Percentiles rank a stretch among this genome's conserved stretches.
Evolutionary conservation across 2,329 filamentous ascomycete genomes (phyloP).

Genomic region (Madurella fahalii): DNA sequence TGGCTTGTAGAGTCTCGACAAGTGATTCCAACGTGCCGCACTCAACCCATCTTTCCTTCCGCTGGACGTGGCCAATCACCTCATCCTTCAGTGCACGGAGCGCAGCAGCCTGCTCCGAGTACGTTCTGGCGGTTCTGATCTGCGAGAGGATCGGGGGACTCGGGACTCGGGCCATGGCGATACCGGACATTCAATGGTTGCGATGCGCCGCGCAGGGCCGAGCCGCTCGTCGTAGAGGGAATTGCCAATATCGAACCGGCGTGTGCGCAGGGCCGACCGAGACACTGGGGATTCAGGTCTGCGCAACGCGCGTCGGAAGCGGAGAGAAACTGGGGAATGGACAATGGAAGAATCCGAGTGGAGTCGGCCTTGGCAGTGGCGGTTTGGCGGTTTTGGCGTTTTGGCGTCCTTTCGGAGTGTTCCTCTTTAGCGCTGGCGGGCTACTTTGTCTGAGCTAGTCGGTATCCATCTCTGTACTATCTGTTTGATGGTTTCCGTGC

Average conservation of each 20-base stretch:
- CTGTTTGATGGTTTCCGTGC: too few species aligned
- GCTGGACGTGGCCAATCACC: constrained; percentile 79
- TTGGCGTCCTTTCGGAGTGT: too few species aligned
- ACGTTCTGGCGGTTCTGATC: constrained; percentile 50
- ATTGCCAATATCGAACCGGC: neutral
- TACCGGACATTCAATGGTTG: neutral
- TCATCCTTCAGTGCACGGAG: constrained; percentile 81
- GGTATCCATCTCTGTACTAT: too few species aligned
- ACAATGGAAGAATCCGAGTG: too few species aligned
- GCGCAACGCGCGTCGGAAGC: too few species aligned
- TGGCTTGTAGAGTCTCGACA: constrained; percentile 43
- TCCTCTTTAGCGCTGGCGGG: too few species aligned
- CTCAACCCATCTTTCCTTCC: constrained; percentile 75
- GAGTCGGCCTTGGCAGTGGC: too few species aligned
- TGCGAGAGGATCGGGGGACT: constrained; percentile 53
- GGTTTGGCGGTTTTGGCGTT: too few species aligned
- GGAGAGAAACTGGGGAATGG: too few species aligned
- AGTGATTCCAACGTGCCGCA: constrained; percentile 63
- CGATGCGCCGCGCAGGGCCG: neutral
- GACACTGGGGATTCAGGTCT: neutral
- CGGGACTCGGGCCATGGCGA: constrained; percentile 51
- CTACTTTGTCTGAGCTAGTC: too few species aligned
- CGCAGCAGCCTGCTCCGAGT: constrained; percentile 52
- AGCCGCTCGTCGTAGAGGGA: neutral
- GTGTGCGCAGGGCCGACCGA: neutral